Evolutionary conservation across 1,284 basidiomycete species (phyloP).

Genomic region (Cryptococcus sp.): DNA sequence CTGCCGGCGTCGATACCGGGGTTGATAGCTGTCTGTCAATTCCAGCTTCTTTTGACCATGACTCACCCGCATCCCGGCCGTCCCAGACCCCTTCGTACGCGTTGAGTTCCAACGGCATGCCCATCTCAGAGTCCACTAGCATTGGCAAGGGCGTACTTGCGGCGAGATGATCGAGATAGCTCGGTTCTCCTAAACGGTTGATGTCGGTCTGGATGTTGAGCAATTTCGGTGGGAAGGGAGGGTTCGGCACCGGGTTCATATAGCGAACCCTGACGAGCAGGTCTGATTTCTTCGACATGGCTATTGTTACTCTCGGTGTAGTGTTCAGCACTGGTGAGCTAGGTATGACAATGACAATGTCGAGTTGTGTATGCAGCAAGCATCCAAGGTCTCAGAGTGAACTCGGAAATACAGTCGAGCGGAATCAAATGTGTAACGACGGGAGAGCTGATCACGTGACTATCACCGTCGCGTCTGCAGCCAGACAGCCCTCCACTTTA

Average conservation of each 20-base stretch:
- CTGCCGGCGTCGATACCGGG: slow-evolving; percentile 68
- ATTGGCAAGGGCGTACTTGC: slow-evolving; percentile 80
- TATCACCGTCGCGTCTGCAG: no score
- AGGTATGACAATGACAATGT: not conserved
- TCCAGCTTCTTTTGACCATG: slow-evolving; percentile 55
- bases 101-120: slow-evolving; percentile 87
- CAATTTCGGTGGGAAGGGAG: slow-evolving; percentile 91
- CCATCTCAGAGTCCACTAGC: slow-evolving; percentile 90
- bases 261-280: slow-evolving; percentile 89
- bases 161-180: slow-evolving; percentile 76
- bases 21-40: slow-evolving; percentile 61
- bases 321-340: not conserved
- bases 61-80: slow-evolving; percentile 69
- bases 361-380: not conserved
- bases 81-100: slow-evolving; percentile 81
- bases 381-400: not conserved
- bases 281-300: slow-evolving; percentile 57
- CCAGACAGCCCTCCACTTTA: no score
- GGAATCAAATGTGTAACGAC: not conserved
- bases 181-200: slow-evolving; percentile 74
- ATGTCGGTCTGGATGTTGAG: slow-evolving; percentile 84
- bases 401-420: not conserved
- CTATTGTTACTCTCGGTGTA: not conserved
- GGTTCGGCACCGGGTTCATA: slow-evolving; percentile 85
- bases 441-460: no score